Evolutionary conservation across 2,329 filamentous ascomycete species (phyloP).

Genomic region (Trichocomaceae sp.): DNA sequence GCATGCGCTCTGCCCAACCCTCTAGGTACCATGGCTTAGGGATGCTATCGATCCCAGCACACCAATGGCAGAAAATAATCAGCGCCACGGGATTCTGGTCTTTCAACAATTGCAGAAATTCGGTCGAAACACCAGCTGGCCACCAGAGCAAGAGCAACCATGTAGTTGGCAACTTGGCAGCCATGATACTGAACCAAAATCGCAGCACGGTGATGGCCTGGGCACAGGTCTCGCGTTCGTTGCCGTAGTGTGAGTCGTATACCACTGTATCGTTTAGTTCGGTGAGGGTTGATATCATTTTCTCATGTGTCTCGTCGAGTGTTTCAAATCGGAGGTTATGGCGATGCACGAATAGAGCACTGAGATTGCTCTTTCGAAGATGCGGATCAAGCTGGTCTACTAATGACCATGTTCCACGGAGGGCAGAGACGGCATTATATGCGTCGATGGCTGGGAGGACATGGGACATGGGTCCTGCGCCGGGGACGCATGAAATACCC

Average conservation of each 20-base stretch:
- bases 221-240: constrained; percentile 7
- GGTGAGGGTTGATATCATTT: not conserved
- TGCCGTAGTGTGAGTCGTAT: not conserved
- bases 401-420: constrained; percentile 13
- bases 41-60: constrained; percentile 9
- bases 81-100: constrained; percentile 10
- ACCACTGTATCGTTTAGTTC: constrained; percentile 5
- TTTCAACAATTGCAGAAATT: constrained; percentile 7
- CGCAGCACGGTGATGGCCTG: constrained; percentile 13
- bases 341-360: constrained; percentile 10
- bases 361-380: constrained; percentile 6
- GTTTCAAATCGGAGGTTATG: constrained; percentile 10
- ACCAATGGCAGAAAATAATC: constrained; percentile 12
- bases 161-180: constrained; percentile 11
- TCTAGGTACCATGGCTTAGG: constrained; percentile 9
- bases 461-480: constrained; percentile 11
- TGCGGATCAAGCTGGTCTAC: constrained; percentile 12
- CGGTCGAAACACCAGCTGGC: constrained; percentile 9
- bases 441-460: constrained; percentile 7
- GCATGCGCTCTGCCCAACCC: constrained; percentile 11
- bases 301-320: constrained; percentile 9
- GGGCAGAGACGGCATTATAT: constrained; percentile 11
- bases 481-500: constrained; percentile 12
- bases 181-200: constrained; percentile 12
- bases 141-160: constrained; percentile 13